Evolutionary conservation across 1,284 basidiomycete genomes (phyloP).

Genomic region (Leccinum fallax): DNA sequence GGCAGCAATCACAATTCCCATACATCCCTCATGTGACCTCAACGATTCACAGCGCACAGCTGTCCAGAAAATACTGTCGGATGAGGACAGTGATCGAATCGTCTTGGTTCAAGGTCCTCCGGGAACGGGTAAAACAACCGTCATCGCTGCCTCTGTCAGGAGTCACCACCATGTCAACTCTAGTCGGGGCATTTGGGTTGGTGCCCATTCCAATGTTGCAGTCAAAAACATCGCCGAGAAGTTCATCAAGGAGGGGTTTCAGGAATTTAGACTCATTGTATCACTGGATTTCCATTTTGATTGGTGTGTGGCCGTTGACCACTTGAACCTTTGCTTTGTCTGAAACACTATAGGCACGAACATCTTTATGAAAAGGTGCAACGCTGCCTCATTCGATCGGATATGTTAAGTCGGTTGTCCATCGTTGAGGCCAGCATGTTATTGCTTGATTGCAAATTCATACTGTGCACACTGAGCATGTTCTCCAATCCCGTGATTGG

Average conservation of each 20-base stretch:
- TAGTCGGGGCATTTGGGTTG: constrained; percentile 56
- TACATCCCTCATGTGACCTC: constrained; percentile 18
- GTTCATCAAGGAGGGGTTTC: constrained; percentile 38
- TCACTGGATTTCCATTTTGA: constrained; percentile 48
- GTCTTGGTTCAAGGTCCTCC: constrained; percentile 61
- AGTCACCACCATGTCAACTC: constrained; percentile 32
- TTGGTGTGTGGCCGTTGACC: constrained; percentile 49
- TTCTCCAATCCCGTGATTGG: too few species aligned
- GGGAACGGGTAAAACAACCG: constrained; percentile 44
- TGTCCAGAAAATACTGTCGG: constrained; percentile 40
- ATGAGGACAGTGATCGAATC: constrained; percentile 42
- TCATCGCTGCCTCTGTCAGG: constrained; percentile 50
- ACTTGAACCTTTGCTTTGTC: background rate
- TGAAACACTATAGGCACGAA: constrained; percentile 59
- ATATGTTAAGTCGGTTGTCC: constrained; percentile 38
- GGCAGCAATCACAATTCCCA: background rate
- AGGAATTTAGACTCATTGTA: constrained; percentile 44
- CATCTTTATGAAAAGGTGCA: constrained; percentile 57
- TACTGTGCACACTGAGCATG: constrained; percentile 54
- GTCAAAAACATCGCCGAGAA: constrained; percentile 59
- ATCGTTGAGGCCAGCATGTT: constrained; percentile 19
- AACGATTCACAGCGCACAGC: constrained; percentile 45
- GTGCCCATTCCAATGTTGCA: constrained; percentile 68
- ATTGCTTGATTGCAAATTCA: constrained; percentile 49
- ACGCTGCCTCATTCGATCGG: constrained; percentile 52